A percentile compares a stretch with the other conserved stretches of the same genome.
These are phyloP conservation scores for Suhomyces wounanorum DNA, from an alignment of 1,139 yeast genomes.

Conservation along the genomic window DNA sequence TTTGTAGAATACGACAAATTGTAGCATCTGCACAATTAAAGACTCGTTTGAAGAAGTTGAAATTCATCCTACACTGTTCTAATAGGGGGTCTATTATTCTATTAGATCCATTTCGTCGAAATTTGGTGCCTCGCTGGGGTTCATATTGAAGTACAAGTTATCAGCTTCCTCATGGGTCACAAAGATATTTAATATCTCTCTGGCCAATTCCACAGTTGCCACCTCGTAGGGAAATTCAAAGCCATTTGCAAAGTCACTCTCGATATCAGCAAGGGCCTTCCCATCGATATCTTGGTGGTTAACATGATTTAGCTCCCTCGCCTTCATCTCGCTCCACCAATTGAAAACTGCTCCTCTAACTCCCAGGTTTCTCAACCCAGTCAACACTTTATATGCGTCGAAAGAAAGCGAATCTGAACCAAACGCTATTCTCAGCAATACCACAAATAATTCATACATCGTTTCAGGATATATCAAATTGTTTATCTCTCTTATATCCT, in stretches of 20 bases:
- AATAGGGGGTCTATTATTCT: background rate
- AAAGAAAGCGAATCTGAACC: conserved; percentile 44
- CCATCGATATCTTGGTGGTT: conserved; percentile 17
- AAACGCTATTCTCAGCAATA: conserved; percentile 59
- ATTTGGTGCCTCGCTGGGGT: conserved; percentile 34
- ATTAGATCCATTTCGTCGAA: conserved; percentile 30
- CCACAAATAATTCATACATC: conserved; percentile 51
- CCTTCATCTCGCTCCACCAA: conserved; percentile 41
- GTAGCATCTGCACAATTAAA: conserved; percentile 1
- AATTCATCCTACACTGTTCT: too few relatives aligned
- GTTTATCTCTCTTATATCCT: conserved; percentile 32
- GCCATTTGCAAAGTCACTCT: conserved; percentile 54
- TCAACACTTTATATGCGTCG: conserved; percentile 38
- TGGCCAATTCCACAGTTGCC: conserved; percentile 66
- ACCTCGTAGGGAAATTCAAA: conserved; percentile 63
- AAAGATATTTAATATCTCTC: conserved; percentile 69
- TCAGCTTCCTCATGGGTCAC: conserved; percentile 82
- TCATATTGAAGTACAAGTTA: conserved; percentile 66
- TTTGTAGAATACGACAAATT: conserved; percentile 5
- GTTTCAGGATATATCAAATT: conserved; percentile 44
- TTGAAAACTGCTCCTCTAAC: conserved; percentile 39
- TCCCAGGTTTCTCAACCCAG: conserved; percentile 28
- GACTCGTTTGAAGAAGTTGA: background rate
- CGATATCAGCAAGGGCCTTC: conserved; percentile 31
- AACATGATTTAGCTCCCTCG: conserved; percentile 42